Percentiles rank a stretch among this genome's conserved stretches.
Evolutionary conservation across 371 early-diverging fungal genomes (phyloP).

Genomic region (Mucor saturninus): DNA sequence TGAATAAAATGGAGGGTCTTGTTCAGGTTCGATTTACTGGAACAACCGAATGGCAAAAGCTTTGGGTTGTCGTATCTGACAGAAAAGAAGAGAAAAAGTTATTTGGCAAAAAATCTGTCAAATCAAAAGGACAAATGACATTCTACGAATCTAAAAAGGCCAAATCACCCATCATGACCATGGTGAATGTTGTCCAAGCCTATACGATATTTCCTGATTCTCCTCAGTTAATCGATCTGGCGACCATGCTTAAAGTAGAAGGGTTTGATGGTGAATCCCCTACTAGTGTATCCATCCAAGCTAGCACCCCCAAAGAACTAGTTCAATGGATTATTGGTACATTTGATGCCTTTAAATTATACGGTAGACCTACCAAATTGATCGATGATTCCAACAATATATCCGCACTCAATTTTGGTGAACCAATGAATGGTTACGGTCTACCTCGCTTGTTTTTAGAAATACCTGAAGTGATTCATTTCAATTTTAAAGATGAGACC

Average conservation of each 20-base stretch:
- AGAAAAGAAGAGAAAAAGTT: slow-evolving; percentile 57
- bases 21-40: slow-evolving; percentile 61
- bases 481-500: slow-evolving; percentile 33
- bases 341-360: slow-evolving; percentile 47
- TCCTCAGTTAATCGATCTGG: slow-evolving; percentile 25
- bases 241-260: slow-evolving; percentile 26
- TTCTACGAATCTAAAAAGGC: slow-evolving; percentile 56
- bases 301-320: slow-evolving; percentile 34
- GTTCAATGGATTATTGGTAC: slow-evolving; percentile 39
- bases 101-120: slow-evolving; percentile 45
- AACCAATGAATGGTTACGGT: slow-evolving; percentile 15
- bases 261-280: slow-evolving; percentile 12
- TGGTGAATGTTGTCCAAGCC: slow-evolving; percentile 58
- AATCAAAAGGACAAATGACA: slow-evolving; percentile 47
- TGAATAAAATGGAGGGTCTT: slow-evolving; percentile 42
- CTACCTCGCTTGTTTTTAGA: slow-evolving; percentile 46
- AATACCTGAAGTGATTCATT: slow-evolving; percentile 32
- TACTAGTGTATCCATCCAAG: slow-evolving; percentile 22
- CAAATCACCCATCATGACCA: slow-evolving; percentile 48
- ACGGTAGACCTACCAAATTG: slow-evolving; percentile 41
- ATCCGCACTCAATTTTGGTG: slow-evolving; percentile 37
- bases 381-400: slow-evolving; percentile 25
- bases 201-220: slow-evolving; percentile 67
- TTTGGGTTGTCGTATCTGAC: slow-evolving; percentile 59
- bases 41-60: slow-evolving; percentile 57